phyloP scores from a whole-genome alignment of 352 stramenopile species.

The Phytopythium boreale region DNA sequence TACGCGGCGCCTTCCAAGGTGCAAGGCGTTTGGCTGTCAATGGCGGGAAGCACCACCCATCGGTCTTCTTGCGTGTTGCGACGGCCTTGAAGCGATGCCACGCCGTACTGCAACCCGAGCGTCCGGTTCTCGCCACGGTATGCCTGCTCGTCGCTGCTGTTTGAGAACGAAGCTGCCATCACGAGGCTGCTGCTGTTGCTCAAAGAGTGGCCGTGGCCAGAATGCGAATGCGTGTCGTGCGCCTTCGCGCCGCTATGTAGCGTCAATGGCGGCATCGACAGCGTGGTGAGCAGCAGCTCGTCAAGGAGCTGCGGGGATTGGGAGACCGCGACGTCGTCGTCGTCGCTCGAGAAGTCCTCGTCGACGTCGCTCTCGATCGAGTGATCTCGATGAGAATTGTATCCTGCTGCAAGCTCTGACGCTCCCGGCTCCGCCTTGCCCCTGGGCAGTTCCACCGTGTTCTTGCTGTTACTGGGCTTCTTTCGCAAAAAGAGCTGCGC shows the following conservation, averaged over 20 bases:
- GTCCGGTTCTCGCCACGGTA: slow-evolving; percentile 38
- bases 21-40: slow-evolving; percentile 15
- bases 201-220: neutral
- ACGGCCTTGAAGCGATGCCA: slow-evolving; percentile 55
- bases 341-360: slow-evolving; percentile 46
- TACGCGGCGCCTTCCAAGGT: slow-evolving; percentile 34
- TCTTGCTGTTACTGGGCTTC: slow-evolving; percentile 42
- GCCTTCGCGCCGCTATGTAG: slow-evolving; percentile 13
- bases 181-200: neutral
- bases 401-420: neutral
- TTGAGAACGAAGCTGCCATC: neutral
- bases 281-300: slow-evolving; percentile 67
- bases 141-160: slow-evolving; percentile 19
- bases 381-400: neutral
- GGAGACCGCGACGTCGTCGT: slow-evolving; percentile 57
- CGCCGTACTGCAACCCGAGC: slow-evolving; percentile 38
- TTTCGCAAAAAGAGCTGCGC: slow-evolving; percentile 63
- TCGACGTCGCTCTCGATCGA: slow-evolving; percentile 17
- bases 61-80: slow-evolving; percentile 78
- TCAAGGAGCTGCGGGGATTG: slow-evolving; percentile 70
- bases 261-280: slow-evolving; percentile 61
- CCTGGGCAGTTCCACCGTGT: slow-evolving; percentile 16
- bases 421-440: slow-evolving; percentile 2
- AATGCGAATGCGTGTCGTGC: neutral
- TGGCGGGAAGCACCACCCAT: slow-evolving; percentile 50